phyloP scores from a whole-genome alignment of 2,329 filamentous ascomycete species.

The Stachybotrys echinatus region DNA sequence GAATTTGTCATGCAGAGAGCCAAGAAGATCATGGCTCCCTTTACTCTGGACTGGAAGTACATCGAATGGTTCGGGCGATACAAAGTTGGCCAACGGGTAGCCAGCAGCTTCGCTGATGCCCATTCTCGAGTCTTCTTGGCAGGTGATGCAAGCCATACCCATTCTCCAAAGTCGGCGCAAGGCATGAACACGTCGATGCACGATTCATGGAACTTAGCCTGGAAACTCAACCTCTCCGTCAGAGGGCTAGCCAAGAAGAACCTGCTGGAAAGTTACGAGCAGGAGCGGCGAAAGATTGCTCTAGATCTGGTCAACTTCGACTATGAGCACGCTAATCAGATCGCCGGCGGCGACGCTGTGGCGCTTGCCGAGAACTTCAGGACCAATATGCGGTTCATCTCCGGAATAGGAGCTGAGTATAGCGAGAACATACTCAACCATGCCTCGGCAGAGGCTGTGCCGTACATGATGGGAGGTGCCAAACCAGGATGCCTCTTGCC shows the following conservation, averaged over 20 bases:
- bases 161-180: constrained; percentile 67
- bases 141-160: constrained; percentile 67
- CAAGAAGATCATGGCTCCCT: constrained; percentile 54
- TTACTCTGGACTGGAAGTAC: constrained; percentile 51
- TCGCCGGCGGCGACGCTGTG: constrained; percentile 55
- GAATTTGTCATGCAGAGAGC: constrained; percentile 68
- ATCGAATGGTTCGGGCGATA: constrained; percentile 70
- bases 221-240: constrained; percentile 47
- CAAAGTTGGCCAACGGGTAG: constrained; percentile 65
- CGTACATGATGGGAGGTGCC: constrained; percentile 40
- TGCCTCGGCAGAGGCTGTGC: constrained; percentile 24
- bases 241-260: constrained; percentile 49
- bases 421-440: constrained; percentile 46
- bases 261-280: constrained; percentile 56
- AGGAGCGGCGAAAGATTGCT: constrained; percentile 58
- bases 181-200: constrained; percentile 59
- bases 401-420: constrained; percentile 63
- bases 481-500: constrained; percentile 53
- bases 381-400: constrained; percentile 68
- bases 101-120: constrained; percentile 61
- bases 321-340: constrained; percentile 51
- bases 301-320: constrained; percentile 56
- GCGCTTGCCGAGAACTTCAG: constrained; percentile 64
- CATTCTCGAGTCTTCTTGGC: constrained; percentile 60
- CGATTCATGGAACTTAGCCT: constrained; percentile 57